These are phyloP conservation scores for Xylariaceae sp. DNA, from an alignment of 2,329 filamentous ascomycete species.

Conservation along the genomic window DNA sequence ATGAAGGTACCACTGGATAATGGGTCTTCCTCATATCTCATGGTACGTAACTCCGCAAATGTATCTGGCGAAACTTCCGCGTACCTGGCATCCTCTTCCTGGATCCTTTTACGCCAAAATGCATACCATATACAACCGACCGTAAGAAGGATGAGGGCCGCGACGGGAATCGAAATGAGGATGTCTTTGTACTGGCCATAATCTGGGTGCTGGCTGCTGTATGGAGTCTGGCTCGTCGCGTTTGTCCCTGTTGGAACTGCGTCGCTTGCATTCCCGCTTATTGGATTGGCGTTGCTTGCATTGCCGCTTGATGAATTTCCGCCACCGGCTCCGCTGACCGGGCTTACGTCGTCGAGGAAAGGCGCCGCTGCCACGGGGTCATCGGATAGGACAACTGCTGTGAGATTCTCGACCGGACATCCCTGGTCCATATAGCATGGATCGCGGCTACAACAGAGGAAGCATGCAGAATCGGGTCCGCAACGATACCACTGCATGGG, in stretches of 20 bases:
- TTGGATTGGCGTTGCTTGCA: neutral
- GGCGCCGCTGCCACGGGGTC: neutral
- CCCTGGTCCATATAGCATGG: neutral
- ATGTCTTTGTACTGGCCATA: neutral
- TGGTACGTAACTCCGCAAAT: neutral
- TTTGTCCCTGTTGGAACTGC: neutral
- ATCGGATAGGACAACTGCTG: neutral
- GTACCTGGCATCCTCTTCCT: neutral
- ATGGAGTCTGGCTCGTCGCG: neutral
- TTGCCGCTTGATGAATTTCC: neutral
- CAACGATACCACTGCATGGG: neutral
- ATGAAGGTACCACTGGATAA: neutral
- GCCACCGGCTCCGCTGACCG: neutral
- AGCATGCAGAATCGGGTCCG: neutral
- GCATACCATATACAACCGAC: neutral
- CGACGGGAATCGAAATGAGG: neutral
- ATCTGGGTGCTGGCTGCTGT: neutral
- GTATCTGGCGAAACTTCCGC: no score
- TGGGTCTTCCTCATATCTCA: no score
- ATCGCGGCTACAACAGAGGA: conserved; percentile 1
- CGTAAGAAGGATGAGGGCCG: neutral
- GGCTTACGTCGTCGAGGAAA: neutral
- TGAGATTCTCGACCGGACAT: neutral
- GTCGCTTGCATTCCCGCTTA: neutral
- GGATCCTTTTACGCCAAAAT: neutral